A percentile compares a stretch with the other conserved stretches of the same genome.
Evolutionary conservation across 2,329 filamentous ascomycete genomes (phyloP).

Genomic region (Colletotrichum zoysiae): DNA sequence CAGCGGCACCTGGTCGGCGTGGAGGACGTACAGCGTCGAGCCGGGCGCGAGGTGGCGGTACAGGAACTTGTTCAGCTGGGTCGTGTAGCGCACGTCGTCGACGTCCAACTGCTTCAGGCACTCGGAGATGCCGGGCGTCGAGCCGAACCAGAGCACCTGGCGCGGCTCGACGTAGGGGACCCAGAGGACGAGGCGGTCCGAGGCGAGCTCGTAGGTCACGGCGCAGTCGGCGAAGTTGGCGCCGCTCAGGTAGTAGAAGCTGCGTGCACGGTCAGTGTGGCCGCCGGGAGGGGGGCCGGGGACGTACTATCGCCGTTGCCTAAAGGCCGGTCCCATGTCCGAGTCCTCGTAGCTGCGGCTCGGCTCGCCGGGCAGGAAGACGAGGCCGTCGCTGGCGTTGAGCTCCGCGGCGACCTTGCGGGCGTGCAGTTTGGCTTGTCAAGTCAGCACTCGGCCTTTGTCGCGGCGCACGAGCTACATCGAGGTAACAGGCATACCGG

Average conservation of each 20-base stretch:
- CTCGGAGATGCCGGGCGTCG: slow-evolving; percentile 70
- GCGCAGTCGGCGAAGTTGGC: slow-evolving; percentile 66
- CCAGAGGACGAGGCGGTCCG: slow-evolving; percentile 77
- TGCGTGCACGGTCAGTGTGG: slow-evolving; percentile 45
- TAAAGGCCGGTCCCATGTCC: slow-evolving; percentile 67
- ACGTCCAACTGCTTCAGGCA: slow-evolving; percentile 75
- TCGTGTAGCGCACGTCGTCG: slow-evolving; percentile 75
- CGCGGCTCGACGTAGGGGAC: slow-evolving; percentile 76
- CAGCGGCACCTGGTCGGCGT: slow-evolving; percentile 58
- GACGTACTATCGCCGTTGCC: slow-evolving; percentile 70
- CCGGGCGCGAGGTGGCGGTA: slow-evolving; percentile 51
- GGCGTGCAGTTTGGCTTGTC: slow-evolving; percentile 67
- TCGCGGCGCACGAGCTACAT: background rate
- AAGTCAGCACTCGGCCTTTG: slow-evolving; percentile 19
- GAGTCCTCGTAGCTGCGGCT: slow-evolving; percentile 68
- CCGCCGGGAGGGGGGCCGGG: background rate
- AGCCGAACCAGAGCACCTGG: slow-evolving; percentile 74
- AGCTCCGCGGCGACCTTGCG: slow-evolving; percentile 67
- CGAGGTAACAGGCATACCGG: slow-evolving; percentile 48
- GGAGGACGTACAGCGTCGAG: slow-evolving; percentile 59
- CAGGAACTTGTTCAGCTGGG: slow-evolving; percentile 63
- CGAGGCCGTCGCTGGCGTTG: slow-evolving; percentile 61
- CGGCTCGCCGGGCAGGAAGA: slow-evolving; percentile 67
- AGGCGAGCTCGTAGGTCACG: slow-evolving; percentile 68
- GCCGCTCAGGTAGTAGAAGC: slow-evolving; percentile 71